Evolutionary conservation across 768 basidiomycete species (phyloP).

Genomic region (Gyrodon lividus): DNA sequence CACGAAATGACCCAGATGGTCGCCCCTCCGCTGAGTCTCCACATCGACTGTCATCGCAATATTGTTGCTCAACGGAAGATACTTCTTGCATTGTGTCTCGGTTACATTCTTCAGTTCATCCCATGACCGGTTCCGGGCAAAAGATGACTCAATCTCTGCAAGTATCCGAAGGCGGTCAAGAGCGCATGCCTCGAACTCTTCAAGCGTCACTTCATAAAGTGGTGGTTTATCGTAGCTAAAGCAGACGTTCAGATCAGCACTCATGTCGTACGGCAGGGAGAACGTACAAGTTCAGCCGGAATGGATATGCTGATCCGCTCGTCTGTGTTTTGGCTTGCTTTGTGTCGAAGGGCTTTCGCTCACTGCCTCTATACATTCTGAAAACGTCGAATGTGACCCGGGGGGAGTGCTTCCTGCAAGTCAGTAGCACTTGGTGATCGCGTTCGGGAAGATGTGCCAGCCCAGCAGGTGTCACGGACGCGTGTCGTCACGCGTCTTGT

Average conservation of each 20-base stretch:
- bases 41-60: conserved; percentile 46
- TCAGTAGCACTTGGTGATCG: background rate
- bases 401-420: no score
- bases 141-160: conserved; percentile 88
- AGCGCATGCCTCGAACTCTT: conserved; percentile 92
- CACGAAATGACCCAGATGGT: conserved; percentile 92
- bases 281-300: conserved; percentile 78
- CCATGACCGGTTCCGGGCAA: conserved; percentile 78
- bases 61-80: conserved; percentile 67
- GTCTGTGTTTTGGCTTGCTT: conserved; percentile 1
- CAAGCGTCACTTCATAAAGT: conserved; percentile 83
- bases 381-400: background rate
- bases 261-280: background rate
- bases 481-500: conserved; percentile 27
- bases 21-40: conserved; percentile 70
- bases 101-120: conserved; percentile 73
- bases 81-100: conserved; percentile 62
- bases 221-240: conserved; percentile 86
- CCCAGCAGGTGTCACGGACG: conserved; percentile 16
- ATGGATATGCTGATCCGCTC: conserved; percentile 47
- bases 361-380: conserved; percentile 22
- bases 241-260: background rate
- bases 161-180: conserved; percentile 84
- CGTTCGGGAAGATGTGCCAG: background rate
- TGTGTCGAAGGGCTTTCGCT: conserved; percentile 6